Conservation (phyloP, 2,329 filamentous ascomycete species). For the Aureobasidium sp. region DNA sequence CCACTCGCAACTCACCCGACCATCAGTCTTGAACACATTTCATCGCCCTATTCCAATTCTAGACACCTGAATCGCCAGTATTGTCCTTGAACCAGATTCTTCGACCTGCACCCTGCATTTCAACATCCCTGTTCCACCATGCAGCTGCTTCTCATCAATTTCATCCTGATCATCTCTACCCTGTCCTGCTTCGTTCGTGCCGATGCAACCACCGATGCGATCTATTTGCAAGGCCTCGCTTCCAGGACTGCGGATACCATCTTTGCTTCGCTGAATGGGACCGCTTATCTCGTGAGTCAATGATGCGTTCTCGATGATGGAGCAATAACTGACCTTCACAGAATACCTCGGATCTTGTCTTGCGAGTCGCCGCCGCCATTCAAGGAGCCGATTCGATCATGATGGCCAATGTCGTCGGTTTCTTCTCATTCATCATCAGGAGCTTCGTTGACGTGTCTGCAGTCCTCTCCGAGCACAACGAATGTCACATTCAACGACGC, state of each 20-base stretch:
- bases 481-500: slow-evolving; percentile 1
- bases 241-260: neutral
- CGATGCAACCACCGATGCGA: slow-evolving; percentile 6
- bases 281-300: slow-evolving; percentile 10
- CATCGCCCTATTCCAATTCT: neutral
- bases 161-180: neutral
- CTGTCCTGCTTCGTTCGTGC: slow-evolving; percentile 1
- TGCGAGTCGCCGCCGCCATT: neutral
- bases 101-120: neutral
- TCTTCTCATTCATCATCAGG: neutral
- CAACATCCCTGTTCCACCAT: slow-evolving; percentile 3
- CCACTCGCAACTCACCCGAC: neutral
- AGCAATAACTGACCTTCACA: neutral
- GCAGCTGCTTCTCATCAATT: slow-evolving; percentile 4
- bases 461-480: neutral
- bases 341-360: slow-evolving; percentile 10
- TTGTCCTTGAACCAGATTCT: neutral
- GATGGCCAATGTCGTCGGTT: slow-evolving; percentile 3
- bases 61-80: neutral
- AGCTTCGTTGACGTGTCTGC: neutral
- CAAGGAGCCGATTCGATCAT: neutral
- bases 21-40: neutral
- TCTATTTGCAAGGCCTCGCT: slow-evolving; percentile 3
- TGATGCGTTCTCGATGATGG: neutral
- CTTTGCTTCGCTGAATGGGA: slow-evolving; percentile 13